phyloP scores from a whole-genome alignment of 352 stramenopile species.

The Phytophthora tubulina region DNA sequence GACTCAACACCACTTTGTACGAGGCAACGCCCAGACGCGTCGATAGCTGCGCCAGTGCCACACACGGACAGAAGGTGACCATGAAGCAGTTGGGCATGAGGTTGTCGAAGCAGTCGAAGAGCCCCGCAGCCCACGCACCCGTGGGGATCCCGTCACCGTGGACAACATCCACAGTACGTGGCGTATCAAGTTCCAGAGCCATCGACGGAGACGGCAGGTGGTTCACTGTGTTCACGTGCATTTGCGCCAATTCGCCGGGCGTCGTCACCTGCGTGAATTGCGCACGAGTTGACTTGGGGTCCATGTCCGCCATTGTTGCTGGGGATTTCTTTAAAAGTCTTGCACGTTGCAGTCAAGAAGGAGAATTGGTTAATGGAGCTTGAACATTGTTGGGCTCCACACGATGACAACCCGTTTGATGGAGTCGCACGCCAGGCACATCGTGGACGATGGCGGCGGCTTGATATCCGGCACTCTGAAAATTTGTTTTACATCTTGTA shows the following conservation, averaged over 20 bases:
- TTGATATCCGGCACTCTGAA: slow-evolving; percentile 29
- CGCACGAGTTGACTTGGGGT: slow-evolving; percentile 37
- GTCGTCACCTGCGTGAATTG: slow-evolving; percentile 40
- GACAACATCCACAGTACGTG: slow-evolving; percentile 30
- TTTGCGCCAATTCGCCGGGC: slow-evolving; percentile 17
- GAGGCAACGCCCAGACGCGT: slow-evolving; percentile 47
- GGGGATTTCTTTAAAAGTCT: neutral
- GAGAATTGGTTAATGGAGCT: slow-evolving; percentile 22
- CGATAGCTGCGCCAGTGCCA: slow-evolving; percentile 61
- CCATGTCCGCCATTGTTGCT: slow-evolving; percentile 34
- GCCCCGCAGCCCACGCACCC: slow-evolving; percentile 45
- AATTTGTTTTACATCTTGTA: slow-evolving; percentile 17
- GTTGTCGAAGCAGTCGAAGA: slow-evolving; percentile 59
- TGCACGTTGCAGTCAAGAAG: slow-evolving; percentile 2
- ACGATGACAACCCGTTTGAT: slow-evolving; percentile 11
- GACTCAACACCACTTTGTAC: slow-evolving; percentile 39
- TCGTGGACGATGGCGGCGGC: slow-evolving; percentile 1
- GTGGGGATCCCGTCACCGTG: slow-evolving; percentile 36
- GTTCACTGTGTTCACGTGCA: slow-evolving; percentile 26
- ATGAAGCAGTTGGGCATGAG: slow-evolving; percentile 64
- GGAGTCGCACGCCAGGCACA: slow-evolving; percentile 23
- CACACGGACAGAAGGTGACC: slow-evolving; percentile 56
- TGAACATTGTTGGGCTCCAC: slow-evolving; percentile 1
- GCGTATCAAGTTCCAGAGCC: slow-evolving; percentile 40
- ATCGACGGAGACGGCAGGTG: slow-evolving; percentile 38